phyloP scores from a whole-genome alignment of 208 protist species.

The Wallacemonas sp. region DNA sequence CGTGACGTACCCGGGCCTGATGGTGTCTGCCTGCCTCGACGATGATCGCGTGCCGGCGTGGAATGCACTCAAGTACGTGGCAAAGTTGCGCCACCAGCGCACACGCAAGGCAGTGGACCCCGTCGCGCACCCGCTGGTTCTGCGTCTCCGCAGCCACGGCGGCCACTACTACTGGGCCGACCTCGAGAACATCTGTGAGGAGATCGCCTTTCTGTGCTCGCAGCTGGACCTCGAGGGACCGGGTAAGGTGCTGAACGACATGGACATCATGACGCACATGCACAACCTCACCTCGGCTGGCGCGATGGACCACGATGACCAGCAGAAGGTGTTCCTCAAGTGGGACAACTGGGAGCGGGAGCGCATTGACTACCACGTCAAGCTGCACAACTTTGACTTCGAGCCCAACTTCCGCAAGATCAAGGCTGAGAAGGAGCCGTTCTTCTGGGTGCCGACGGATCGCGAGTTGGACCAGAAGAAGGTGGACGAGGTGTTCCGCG shows the following conservation, averaged over 20 bases:
- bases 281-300: constrained; percentile 85
- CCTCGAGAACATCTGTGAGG: constrained; percentile 83
- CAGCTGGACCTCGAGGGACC: constrained; percentile 85
- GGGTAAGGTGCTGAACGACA: constrained; percentile 86
- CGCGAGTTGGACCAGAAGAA: constrained; percentile 84
- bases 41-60: constrained; percentile 91
- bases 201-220: constrained; percentile 84
- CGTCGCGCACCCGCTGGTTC: constrained; percentile 64
- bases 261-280: constrained; percentile 94
- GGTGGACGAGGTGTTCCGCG: constrained; percentile 83
- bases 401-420: constrained; percentile 89
- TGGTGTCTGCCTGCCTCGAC: constrained; percentile 88
- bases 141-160: constrained; percentile 68
- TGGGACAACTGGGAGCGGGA: constrained; percentile 94
- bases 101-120: constrained; percentile 72
- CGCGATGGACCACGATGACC: constrained; percentile 91
- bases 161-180: constrained; percentile 89
- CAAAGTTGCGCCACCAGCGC: constrained; percentile 83
- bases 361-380: constrained; percentile 90
- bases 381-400: constrained; percentile 83
- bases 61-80: constrained; percentile 91
- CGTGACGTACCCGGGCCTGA: constrained; percentile 90
- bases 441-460: constrained; percentile 91
- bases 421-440: constrained; percentile 91
- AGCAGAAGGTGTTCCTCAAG: constrained; percentile 88